Conservation (phyloP, 768 basidiomycete species). For the Phylloporus sp. region DNA sequence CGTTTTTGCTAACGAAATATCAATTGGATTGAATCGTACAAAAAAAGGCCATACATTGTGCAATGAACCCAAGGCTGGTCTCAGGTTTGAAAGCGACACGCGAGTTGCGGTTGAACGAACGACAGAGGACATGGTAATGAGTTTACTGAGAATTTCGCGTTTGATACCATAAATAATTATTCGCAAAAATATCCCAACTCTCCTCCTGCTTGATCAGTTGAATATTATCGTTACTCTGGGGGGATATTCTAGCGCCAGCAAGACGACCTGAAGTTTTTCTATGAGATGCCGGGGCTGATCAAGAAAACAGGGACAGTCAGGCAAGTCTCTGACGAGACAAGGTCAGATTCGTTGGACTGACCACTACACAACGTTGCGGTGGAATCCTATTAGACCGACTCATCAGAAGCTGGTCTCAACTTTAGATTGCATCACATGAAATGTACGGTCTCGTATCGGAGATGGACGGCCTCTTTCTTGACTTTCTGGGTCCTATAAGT, state of each 20-base stretch:
- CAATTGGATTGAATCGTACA: not conserved
- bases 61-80: conserved; percentile 65
- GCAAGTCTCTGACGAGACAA: too few species aligned
- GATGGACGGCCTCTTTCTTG: not conserved
- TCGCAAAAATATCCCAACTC: not conserved
- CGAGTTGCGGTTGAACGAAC: conserved; percentile 34
- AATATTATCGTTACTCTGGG: too few species aligned
- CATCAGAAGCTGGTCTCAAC: too few species aligned
- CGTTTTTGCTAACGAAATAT: conserved; percentile 73
- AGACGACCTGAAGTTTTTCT: too few species aligned
- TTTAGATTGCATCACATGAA: not conserved
- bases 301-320: too few species aligned
- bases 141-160: not conserved
- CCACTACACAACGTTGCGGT: too few species aligned
- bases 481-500: not conserved
- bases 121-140: conserved; percentile 32
- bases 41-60: conserved; percentile 50
- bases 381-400: not conserved
- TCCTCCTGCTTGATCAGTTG: too few species aligned
- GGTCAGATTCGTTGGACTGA: too few species aligned
- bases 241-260: too few species aligned
- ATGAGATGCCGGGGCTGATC: too few species aligned
- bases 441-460: not conserved
- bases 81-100: conserved; percentile 67
- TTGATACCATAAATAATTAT: not conserved